Evolutionary conservation across 345 rosid genomes (phyloP).

Genomic region (Bruguiera gymnorhiza): DNA sequence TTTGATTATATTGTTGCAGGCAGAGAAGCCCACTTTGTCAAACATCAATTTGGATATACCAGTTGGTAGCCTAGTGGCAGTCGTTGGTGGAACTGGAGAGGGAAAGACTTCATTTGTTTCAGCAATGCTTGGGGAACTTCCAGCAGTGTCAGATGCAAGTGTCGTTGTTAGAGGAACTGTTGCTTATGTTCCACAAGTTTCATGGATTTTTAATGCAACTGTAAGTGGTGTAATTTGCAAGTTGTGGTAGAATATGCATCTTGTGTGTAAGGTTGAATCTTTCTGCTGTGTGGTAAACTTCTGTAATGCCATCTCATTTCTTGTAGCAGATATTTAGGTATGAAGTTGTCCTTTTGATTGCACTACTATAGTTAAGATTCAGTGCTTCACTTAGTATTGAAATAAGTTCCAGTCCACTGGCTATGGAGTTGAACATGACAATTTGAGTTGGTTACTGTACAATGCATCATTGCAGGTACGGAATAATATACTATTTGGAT

Average conservation of each 20-base stretch:
- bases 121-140: slow-evolving; percentile 99
- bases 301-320: not conserved
- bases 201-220: slow-evolving; percentile 99
- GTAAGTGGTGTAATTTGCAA: slow-evolving; percentile 42
- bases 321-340: too few relatives aligned
- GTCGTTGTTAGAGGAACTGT: slow-evolving; percentile 75
- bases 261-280: too few relatives aligned
- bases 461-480: slow-evolving; percentile 57
- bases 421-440: slow-evolving; percentile 9
- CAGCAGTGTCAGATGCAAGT: slow-evolving; percentile 59
- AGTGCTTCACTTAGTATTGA: not conserved
- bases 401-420: not conserved
- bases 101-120: slow-evolving; percentile 95
- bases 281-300: too few relatives aligned
- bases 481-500: slow-evolving; percentile 87
- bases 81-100: slow-evolving; percentile 98
- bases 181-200: slow-evolving; percentile 98
- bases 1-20: slow-evolving; percentile 43
- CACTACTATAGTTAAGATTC: slow-evolving; percentile 1
- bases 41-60: slow-evolving; percentile 85
- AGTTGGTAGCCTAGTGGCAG: slow-evolving; percentile 83
- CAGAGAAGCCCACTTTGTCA: slow-evolving; percentile 82
- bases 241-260: not conserved
- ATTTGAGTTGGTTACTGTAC: slow-evolving; percentile 13
- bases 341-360: not conserved